Conservation (phyloP, 2,329 filamentous ascomycete genomes). For the Elsinoe fawcettii region DNA sequence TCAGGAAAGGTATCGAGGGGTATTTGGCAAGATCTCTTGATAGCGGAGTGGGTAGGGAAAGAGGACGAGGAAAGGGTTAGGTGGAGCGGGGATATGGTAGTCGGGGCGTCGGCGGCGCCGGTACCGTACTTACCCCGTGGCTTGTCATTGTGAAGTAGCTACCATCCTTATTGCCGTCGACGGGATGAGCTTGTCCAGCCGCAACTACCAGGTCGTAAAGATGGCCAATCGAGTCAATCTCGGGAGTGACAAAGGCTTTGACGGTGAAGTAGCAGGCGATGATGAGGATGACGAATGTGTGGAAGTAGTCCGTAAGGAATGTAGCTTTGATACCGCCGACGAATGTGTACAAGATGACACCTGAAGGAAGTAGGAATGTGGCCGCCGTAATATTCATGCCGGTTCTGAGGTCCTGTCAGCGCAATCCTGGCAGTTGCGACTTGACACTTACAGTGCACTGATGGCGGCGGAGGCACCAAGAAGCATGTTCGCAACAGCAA, state of each 20-base stretch:
- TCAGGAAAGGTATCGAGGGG: background rate
- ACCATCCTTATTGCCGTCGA: conserved; percentile 39
- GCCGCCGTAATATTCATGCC: conserved; percentile 24
- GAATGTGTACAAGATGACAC: conserved; percentile 42
- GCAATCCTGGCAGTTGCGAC: background rate
- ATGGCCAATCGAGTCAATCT: conserved; percentile 37
- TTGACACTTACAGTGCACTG: conserved; percentile 1
- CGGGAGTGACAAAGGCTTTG: conserved; percentile 34
- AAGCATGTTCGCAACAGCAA: conserved; percentile 31
- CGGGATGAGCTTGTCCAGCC: conserved; percentile 34
- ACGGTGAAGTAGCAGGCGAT: conserved; percentile 44
- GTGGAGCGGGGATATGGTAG: too few species aligned
- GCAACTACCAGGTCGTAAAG: conserved; percentile 43
- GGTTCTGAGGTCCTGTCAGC: conserved; percentile 16
- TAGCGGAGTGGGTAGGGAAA: too few species aligned
- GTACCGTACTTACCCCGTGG: conserved; percentile 33
- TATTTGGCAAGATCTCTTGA: too few species aligned
- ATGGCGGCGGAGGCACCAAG: conserved; percentile 17
- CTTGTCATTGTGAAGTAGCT: conserved; percentile 45
- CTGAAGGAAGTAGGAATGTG: conserved; percentile 17
- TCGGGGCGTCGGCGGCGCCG: too few species aligned
- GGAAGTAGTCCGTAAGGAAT: conserved; percentile 43
- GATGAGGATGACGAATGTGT: conserved; percentile 42
- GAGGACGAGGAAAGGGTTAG: too few species aligned
- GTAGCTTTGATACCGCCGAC: conserved; percentile 45